Evolutionary conservation across 75 land plant genomes (phyloP), one percentile per base, ranked within the genome.

Genomic region (Isoetes taiwanensis): DNA sequence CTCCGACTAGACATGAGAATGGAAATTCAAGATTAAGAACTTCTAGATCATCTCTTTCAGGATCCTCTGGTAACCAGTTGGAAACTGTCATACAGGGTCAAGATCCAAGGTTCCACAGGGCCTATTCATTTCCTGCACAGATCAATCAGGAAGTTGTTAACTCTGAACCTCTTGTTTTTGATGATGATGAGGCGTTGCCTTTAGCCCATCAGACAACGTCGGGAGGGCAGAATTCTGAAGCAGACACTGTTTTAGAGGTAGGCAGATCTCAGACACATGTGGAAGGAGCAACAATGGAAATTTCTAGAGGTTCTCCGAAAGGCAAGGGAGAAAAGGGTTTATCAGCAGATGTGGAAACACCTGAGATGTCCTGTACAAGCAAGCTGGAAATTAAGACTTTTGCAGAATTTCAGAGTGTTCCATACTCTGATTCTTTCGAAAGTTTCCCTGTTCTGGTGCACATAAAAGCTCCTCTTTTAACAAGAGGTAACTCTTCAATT

Each of bases 381-480:
- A n/a, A n/a, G n/a, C n/a, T n/a, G n/a, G n/a, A n/a, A n/a, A n/a
- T n/a, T n/a, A n/a, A n/a, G n/a, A n/a, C 72, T 16, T 80, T 33
- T 40, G 60, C 84, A 4, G 94, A 87, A 58, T 61, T 87, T 30
- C 64, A 74, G 29, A 80, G 76, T 26, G 67, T 87, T 32, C 59
- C 64, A 12, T 56, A 34, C 32, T 65, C 78, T 10, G 64, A 59
- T 0, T 54, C 67, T 2, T 41, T 67, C n/a, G 67, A 71, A 16
- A 59, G 75, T 32, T 87, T 87, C 58, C 50, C 66, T 2, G 57
- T 83, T 31, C 57, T 87, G 29, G 61, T 87, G 27, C 81, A 87
- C 68, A 61, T 87, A 46, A 80, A 78, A 61, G 84, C 94, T n/a
- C n/a, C n/a, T n/a, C 28, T 34, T 43, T 28, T 59, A 25, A 43